These are phyloP conservation scores for Triticum monococcum DNA, from an alignment of 176 grass and related monocot genomes.

Conservation along the genomic window DNA sequence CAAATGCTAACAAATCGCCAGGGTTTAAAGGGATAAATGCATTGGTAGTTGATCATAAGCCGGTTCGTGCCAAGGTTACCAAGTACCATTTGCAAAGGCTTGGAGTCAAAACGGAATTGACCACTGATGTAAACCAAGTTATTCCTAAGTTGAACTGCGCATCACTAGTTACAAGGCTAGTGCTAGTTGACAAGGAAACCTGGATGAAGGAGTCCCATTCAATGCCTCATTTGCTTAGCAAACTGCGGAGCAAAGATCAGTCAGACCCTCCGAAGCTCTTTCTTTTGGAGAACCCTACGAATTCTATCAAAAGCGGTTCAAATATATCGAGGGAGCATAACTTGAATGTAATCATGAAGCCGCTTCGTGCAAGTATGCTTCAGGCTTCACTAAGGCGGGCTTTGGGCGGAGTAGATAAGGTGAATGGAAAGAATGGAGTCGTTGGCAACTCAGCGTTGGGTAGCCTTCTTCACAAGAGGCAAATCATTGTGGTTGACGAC, in stretches of 20 bases:
- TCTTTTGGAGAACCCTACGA: constrained; percentile 65
- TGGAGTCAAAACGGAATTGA: constrained; percentile 71
- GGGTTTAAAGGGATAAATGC: constrained; percentile 80
- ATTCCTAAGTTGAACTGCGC: constrained; percentile 54
- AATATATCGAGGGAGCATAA: constrained; percentile 51
- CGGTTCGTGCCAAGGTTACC: constrained; percentile 68
- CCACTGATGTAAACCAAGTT: constrained; percentile 51
- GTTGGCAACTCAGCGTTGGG: constrained; percentile 53
- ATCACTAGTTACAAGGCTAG: constrained; percentile 53
- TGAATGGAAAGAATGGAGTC: constrained; percentile 64
- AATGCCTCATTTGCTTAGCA: constrained; percentile 54
- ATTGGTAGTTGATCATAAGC: constrained; percentile 85
- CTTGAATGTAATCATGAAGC: constrained; percentile 86
- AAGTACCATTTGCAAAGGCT: constrained; percentile 87
- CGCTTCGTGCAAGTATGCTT: constrained; percentile 90
- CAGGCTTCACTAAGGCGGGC: constrained; percentile 60
- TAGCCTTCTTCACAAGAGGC: constrained; percentile 80
- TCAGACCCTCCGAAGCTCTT: constrained; percentile 67
- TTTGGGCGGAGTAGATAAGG: constrained; percentile 59
- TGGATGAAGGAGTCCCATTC: constrained; percentile 60
- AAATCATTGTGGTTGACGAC: constrained; percentile 92
- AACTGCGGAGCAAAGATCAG: constrained; percentile 56
- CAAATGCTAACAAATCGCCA: constrained; percentile 46
- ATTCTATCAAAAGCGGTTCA: constrained; percentile 52
- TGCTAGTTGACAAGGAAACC: constrained; percentile 85